Percentiles rank a stretch among this genome's conserved stretches.
Evolutionary conservation across 345 rosid species (phyloP).

Genomic region (Toxicodendron radicans): DNA sequence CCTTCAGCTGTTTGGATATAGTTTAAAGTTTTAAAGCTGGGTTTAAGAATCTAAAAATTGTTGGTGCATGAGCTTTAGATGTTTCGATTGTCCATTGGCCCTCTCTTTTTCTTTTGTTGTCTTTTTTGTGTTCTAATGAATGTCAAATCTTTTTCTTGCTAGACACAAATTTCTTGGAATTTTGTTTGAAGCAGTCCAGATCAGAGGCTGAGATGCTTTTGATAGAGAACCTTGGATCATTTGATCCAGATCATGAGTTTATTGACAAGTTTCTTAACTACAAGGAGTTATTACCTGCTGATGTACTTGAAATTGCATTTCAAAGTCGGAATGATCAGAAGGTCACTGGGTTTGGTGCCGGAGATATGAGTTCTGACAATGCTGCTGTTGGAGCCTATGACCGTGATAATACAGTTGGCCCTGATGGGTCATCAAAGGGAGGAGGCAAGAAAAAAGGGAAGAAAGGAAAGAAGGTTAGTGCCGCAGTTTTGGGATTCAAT

Average conservation of each 20-base stretch:
- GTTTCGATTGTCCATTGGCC: not conserved
- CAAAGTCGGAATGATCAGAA: constrained; percentile 48
- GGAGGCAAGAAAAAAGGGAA: constrained; percentile 83
- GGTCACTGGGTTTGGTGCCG: constrained; percentile 35
- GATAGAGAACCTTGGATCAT: constrained; percentile 69
- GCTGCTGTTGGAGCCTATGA: constrained; percentile 25
- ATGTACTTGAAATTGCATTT: constrained; percentile 89
- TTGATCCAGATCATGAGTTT: constrained; percentile 75
- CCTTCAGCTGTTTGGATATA: not conserved
- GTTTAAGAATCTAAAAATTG: not conserved
- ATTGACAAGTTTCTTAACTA: constrained; percentile 92
- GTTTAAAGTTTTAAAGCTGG: not conserved
- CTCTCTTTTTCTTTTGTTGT: too few relatives aligned
- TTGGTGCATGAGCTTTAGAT: not conserved
- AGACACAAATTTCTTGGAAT: constrained; percentile 94
- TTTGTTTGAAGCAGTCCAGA: constrained; percentile 85
- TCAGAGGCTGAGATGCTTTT: constrained; percentile 87
- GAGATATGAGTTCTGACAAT: constrained; percentile 44
- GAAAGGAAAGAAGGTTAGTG: constrained; percentile 86
- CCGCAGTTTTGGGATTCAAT: constrained; percentile 80
- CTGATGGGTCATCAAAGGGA: constrained; percentile 56
- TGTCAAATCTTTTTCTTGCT: constrained; percentile 5
- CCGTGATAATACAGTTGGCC: constrained; percentile 10
- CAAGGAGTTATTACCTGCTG: constrained; percentile 76
- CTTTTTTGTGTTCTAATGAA: not conserved